Base-by-base conservation (phyloP, 345 rosid genomes). In the Brassica rapa region DNA sequence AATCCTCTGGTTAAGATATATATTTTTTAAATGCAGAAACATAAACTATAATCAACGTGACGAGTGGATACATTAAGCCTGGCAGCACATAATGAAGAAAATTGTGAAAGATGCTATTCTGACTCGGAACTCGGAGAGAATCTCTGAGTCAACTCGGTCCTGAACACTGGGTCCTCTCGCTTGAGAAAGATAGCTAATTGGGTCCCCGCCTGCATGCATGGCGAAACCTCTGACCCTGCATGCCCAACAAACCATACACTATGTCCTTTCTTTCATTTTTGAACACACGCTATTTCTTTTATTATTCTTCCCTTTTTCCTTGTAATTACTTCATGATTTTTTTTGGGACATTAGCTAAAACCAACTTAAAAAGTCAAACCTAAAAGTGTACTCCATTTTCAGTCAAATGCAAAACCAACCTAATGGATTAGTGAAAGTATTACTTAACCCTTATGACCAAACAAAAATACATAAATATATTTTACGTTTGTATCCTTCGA, bases 111-210 rank as follows among this genome's bases (percentile, higher is more conserved):
- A 69, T 25, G 43, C 19, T 5, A 35, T 12, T 84, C 77, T 79
- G 81, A 85, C 62, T 69, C 93, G 21, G 84, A 56, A 85, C 64
- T 69, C 93, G 21, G 84, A 56, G 76, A 65, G 81, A 64, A 65
- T 71, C 66, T 71, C 62, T 71, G 81, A 71, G 81, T 78, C 19
- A 53, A 70, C 66, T 77, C 70, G 70, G 64, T 70, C 29, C 37
- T 60, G 30, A 29, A 1, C 3, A 70, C 2, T 53, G 75, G 76
- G 71, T 71, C 81, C 70, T 11, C 46, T 71, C 57, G 76, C 59
- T 71, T 71, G 66, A 77, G 32, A 56, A 64, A 77, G 76, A 77
- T 16, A 66, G 71, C 65, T 64, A 29, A 56, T 71, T 4, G 76
- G 81, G 77, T 71, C 81, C 81, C 72, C 81, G 71, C 59, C 37